These are phyloP conservation scores for Cicer pinnatifidum DNA, from an alignment of 306 rosid genomes.

Conservation along the genomic window DNA sequence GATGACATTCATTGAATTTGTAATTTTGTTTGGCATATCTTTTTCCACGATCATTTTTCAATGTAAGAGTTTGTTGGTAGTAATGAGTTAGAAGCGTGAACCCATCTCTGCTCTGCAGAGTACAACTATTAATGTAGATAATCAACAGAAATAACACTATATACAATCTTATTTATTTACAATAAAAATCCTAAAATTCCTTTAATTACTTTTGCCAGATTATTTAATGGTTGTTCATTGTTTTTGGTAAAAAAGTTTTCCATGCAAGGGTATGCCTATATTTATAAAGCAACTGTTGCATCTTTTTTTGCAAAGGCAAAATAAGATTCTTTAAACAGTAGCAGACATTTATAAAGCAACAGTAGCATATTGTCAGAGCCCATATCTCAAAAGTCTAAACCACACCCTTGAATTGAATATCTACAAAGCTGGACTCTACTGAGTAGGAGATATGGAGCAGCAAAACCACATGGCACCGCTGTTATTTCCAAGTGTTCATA, in stretches of 20 bases:
- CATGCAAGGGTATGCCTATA: too few relatives aligned
- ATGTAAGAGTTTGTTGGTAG: background rate
- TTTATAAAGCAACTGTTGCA: too few relatives aligned
- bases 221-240: too few relatives aligned
- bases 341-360: too few relatives aligned
- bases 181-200: too few relatives aligned
- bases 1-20: constrained; percentile 36
- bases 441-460: constrained; percentile 4
- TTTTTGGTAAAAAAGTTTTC: too few relatives aligned
- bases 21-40: constrained; percentile 18
- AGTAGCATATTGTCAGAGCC: background rate
- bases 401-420: background rate
- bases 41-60: constrained; percentile 11
- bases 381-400: background rate
- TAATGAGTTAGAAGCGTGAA: background rate
- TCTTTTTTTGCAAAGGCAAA: too few relatives aligned
- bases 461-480: constrained; percentile 43
- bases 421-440: background rate
- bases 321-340: too few relatives aligned
- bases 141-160: background rate
- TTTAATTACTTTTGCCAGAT: too few relatives aligned
- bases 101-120: constrained; percentile 16
- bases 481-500: constrained; percentile 35
- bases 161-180: background rate
- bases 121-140: constrained; percentile 20